Base-by-base conservation (phyloP, 176 grass and related monocot species). In the Areca catechu region DNA sequence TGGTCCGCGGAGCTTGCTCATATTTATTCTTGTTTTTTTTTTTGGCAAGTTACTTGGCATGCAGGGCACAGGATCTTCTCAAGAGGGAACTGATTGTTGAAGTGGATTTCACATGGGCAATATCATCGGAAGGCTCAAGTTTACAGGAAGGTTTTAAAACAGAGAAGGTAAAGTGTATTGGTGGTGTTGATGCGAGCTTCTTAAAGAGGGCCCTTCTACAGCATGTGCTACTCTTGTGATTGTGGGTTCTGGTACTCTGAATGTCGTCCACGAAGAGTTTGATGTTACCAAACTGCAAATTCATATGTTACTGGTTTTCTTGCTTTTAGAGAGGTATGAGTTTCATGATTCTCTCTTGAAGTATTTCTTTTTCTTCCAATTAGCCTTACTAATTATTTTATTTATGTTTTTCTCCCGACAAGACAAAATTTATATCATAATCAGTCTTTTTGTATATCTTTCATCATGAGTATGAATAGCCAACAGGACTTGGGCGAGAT, bases 161-260 rank as follows among this genome's bases (percentile, higher is more conserved):
- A 19, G 66, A 50, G 61, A 76, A 25, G 21, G 58, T 88, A 20
- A 83, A 73, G 77, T 88, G 82, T 50, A 77, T 92, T 49, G 81
- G 83, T 3, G 83, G 93, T 49, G 69, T 81, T 64, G 93, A 97
- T 76, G 88, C 88, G 49, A 88, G 93, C 78, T 97, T 92, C 77
- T 74, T 78, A 22, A 97, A 88, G 22, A 70, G 65, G 75, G 82
- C 22, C 74, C 86, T 53, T 77, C 77, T 16, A 66, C 56, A 16
- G 80, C 87, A 25, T 91, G 93, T 3, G 87, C 80, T 0, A 78
- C 86, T 4, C 62, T 91, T 49, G 72, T 97, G 3, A 61, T 97
- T 66, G 58, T 91, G 16, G 78, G 88, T 62, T 79, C 69, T 5
- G 56, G 61, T 25, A 82, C 83, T 52, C 68, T 88, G 53, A 62